Conservation (phyloP, 208 protist species). For the Phytomonas sp. region DNA sequence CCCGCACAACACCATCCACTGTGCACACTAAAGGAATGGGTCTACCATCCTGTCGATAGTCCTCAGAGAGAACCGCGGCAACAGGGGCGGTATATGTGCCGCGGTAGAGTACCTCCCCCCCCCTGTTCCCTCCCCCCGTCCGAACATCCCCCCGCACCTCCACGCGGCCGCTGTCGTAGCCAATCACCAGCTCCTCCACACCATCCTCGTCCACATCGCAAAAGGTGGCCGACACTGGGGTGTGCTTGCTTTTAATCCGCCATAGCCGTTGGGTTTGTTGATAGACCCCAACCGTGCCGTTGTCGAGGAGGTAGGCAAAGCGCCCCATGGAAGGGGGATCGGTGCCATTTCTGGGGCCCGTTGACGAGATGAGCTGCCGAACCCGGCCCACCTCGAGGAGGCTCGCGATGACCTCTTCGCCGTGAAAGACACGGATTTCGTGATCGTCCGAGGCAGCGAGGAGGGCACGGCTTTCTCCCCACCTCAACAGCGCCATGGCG, state of each 20-base stretch:
- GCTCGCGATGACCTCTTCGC: constrained; percentile 79
- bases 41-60: constrained; percentile 86
- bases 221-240: constrained; percentile 70
- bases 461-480: constrained; percentile 32
- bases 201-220: constrained; percentile 92
- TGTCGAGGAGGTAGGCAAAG: constrained; percentile 89
- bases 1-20: constrained; percentile 79
- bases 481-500: constrained; percentile 74
- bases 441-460: constrained; percentile 91
- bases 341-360: not conserved
- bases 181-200: constrained; percentile 86
- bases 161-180: constrained; percentile 79
- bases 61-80: constrained; percentile 70
- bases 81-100: constrained; percentile 64
- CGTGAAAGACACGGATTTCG: constrained; percentile 88
- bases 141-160: constrained; percentile 67
- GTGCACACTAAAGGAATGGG: constrained; percentile 77
- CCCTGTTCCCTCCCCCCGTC: constrained; percentile 26
- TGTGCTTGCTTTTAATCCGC: constrained; percentile 78
- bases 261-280: constrained; percentile 65
- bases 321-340: constrained; percentile 11
- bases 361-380: constrained; percentile 38
- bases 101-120: constrained; percentile 75
- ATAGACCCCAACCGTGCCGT: constrained; percentile 92
- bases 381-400: constrained; percentile 80